Evolutionary conservation across 192 early-diverging fungal species (phyloP), one percentile per base, ranked within the genome.

Genomic region (Backusella luteola): DNA sequence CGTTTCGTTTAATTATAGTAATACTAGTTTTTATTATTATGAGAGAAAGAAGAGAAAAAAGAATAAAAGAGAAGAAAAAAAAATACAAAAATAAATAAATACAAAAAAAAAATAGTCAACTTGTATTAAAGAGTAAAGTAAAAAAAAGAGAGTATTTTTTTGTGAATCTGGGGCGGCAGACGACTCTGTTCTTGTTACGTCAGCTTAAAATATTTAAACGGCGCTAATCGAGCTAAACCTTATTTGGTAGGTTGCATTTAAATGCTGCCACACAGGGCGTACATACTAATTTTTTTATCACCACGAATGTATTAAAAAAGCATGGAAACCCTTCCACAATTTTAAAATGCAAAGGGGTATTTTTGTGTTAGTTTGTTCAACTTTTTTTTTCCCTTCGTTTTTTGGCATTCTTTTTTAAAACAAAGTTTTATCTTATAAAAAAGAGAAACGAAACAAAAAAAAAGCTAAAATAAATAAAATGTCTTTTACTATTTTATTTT

Each of bases 31-130:
- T 44, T 34, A 6, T 44, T 39, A 71, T 39, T 39, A 71, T 19
- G 38, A 71, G n/a, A 71, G 38, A 71, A 41, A 71, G 38, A 71
- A 71, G 11, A 71, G 38, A 71, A 41, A 41, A 26, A 21, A 42
- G 21, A 71, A 71, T 11, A 44, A 71, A 11, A 71, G 42, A 32
- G 26, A 71, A 69, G 19, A 41, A 35, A 39, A 69, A 39, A 14
- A 35, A 39, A 69, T 23, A 14, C 0, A 69, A 69, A 39, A 36
- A 69, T n/a, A 69, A 69, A 69, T 19, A 38, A 69, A 36, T 6
- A 36, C 2, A 68, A 68, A 21, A 15, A 44, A 17, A 49, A 49
- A 38, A 21, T 11, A 42, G 41, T 42, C 41, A 42, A 42, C 9
- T 42, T 11, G 38, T 26, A 26, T 26, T 26, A 34, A 5, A 68